Percentiles rank a stretch among this genome's conserved stretches.
These are phyloP conservation scores for Candida gigantensis DNA, from an alignment of 1,139 yeast genomes.

Conservation along the genomic window DNA sequence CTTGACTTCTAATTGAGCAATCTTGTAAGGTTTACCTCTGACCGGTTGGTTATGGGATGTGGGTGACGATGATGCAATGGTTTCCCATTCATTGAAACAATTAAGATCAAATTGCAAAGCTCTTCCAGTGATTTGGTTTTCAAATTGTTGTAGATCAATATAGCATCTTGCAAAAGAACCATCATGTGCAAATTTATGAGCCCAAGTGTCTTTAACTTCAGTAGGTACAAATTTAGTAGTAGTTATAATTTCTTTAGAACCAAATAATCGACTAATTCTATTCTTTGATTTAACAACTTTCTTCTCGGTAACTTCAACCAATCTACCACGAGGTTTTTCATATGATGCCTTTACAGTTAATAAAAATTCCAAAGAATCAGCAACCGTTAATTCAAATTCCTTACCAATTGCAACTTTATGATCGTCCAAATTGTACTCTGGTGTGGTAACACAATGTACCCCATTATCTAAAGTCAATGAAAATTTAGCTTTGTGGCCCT, in stretches of 20 bases:
- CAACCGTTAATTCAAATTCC: conserved; percentile 82
- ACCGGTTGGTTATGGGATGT: conserved; percentile 11
- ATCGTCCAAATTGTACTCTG: conserved; percentile 51
- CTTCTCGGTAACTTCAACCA: conserved; percentile 60
- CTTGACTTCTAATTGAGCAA: conserved; percentile 69
- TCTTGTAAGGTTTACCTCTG: conserved; percentile 55
- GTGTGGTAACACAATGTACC: conserved; percentile 79
- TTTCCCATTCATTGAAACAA: conserved; percentile 84
- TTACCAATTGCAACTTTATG: conserved; percentile 57
- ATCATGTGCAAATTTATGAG: conserved; percentile 65
- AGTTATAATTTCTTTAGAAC: conserved; percentile 49
- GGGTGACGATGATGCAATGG: no score
- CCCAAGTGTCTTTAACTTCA: conserved; percentile 57
- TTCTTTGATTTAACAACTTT: conserved; percentile 49
- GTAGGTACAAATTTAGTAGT: conserved; percentile 58
- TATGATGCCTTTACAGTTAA: conserved; percentile 73
- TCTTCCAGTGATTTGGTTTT: conserved; percentile 54
- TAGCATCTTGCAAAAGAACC: conserved; percentile 86
- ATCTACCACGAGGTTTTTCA: conserved; percentile 51
- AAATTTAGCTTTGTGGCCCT: conserved; percentile 60
- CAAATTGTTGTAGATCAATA: conserved; percentile 62
- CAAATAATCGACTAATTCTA: conserved; percentile 47
- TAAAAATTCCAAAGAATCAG: conserved; percentile 63
- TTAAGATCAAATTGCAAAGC: conserved; percentile 55
- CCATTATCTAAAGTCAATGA: conserved; percentile 85